Conservation (phyloP, 305 asterid genomes). For the Caryopteris hybrid region DNA sequence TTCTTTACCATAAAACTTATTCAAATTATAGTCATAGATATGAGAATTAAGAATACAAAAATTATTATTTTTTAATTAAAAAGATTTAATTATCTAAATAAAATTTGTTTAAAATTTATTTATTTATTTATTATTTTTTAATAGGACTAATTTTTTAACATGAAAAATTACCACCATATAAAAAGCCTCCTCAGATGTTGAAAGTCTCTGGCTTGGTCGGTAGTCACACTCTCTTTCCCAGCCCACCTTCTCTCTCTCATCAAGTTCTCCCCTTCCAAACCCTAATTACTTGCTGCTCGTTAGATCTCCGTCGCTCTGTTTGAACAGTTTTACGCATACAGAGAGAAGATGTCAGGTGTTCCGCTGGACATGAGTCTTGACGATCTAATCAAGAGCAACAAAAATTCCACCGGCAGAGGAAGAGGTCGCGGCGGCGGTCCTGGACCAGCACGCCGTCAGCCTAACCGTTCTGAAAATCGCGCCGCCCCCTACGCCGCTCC, state of each 20-base stretch:
- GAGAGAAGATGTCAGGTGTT: constrained; percentile 63
- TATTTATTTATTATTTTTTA: too few relatives aligned
- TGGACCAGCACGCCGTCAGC: constrained; percentile 60
- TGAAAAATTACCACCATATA: too few relatives aligned
- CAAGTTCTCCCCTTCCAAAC: constrained; percentile 19
- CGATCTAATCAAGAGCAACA: constrained; percentile 86
- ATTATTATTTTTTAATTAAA: too few relatives aligned
- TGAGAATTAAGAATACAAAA: too few relatives aligned
- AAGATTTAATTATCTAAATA: too few relatives aligned
- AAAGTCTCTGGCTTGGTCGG: constrained; percentile 6
- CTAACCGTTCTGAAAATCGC: constrained; percentile 57
- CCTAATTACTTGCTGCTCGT: constrained; percentile 25
- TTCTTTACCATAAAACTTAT: too few relatives aligned
- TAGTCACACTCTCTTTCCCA: constrained; percentile 5
- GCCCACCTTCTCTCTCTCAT: constrained; percentile 14
- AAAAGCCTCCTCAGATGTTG: neutral
- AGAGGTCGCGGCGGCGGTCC: constrained; percentile 57
- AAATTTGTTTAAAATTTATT: too few relatives aligned
- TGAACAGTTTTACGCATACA: neutral
- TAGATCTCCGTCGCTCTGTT: constrained; percentile 12
- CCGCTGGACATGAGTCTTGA: constrained; percentile 76
- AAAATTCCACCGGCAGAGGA: constrained; percentile 45
- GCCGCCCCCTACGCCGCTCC: constrained; percentile 60
- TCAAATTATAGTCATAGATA: too few relatives aligned
- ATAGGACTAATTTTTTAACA: too few relatives aligned